Evolutionary conservation across 129 eudicot species (phyloP), one percentile per base, ranked within the genome.

Genomic region (Artemisia tridentata): DNA sequence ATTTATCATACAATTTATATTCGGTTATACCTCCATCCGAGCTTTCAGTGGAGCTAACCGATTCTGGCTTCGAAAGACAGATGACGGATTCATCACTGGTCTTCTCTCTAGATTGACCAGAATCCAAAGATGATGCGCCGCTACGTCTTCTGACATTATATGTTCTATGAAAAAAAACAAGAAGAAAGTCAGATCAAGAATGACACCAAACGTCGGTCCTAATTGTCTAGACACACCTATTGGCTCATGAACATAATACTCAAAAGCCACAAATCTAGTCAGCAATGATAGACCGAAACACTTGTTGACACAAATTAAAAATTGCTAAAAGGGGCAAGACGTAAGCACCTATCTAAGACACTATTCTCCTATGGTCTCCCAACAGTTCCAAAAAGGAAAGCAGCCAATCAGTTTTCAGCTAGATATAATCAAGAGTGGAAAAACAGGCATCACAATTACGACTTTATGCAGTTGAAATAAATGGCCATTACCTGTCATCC

Each of bases 31-130:
- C 88, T 84, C 88, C 88, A 70, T 80, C 86, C 11, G 83, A 84
- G 86, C 88, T 84, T 69, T 83, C 87, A 45, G 86, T 78, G 68
- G 88, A 84, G 88, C 83, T 84, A 67, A 78, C 66, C 1, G 86
- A 84, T 60, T 83, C 85, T 53, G 86, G 86, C 62, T 84, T 81
- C 55, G 84, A 84, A 69, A 78, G 79, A 71, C 83, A 84, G 18
- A 78, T 78, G 50, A 84, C 72, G 63, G 86, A 66, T 75, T 80
- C 88, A 70, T 75, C 80, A 73, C 73, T 62, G 46, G 25, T 61
- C 77, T 79, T 84, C 53, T 79, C 87, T 73, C 76, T 84, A 69
- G 49, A 59, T 56, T 65, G 81, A 68, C 67, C 66, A 75, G 70
- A 52, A 20, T 73, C 73, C 65, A 64, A 52, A 15, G 80, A 20